phyloP scores from a whole-genome alignment of 2,329 filamentous ascomycete species.

The Alternaria metachromatica region DNA sequence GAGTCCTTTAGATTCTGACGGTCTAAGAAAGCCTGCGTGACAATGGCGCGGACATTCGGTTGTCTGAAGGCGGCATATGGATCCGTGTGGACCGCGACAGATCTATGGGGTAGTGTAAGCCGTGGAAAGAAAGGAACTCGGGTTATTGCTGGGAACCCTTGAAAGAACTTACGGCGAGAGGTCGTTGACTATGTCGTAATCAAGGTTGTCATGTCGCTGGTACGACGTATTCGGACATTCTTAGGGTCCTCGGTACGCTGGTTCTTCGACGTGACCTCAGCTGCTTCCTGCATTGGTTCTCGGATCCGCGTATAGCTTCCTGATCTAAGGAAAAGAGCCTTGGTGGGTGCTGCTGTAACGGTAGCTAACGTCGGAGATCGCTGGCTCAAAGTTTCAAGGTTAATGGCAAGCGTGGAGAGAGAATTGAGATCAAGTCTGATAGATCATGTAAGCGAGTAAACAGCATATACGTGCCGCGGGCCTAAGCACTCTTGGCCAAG shows the following conservation, averaged over 20 bases:
- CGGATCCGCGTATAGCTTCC: background rate
- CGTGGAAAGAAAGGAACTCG: background rate
- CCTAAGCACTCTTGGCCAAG: background rate
- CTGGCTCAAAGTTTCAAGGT: background rate
- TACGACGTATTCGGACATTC: background rate
- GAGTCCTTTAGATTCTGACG: background rate
- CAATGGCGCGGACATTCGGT: background rate
- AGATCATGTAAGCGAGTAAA: background rate
- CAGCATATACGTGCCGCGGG: background rate
- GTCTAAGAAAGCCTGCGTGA: background rate
- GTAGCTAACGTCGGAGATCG: background rate
- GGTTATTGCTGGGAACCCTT: background rate
- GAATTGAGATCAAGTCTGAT: background rate
- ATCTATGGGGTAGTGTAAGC: background rate
- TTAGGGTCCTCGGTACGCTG: background rate
- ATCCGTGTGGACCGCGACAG: background rate
- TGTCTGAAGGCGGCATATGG: background rate
- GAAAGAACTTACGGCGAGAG: background rate
- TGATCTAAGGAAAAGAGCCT: background rate
- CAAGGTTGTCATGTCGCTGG: background rate
- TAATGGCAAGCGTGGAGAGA: background rate
- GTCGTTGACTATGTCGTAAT: background rate
- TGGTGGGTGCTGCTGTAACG: background rate
- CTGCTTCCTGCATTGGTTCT: no score
- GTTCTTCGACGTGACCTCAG: background rate